These are phyloP conservation scores for Ogataea polymorpha DNA, from an alignment of 805 yeast genomes.

Conservation along the genomic window DNA sequence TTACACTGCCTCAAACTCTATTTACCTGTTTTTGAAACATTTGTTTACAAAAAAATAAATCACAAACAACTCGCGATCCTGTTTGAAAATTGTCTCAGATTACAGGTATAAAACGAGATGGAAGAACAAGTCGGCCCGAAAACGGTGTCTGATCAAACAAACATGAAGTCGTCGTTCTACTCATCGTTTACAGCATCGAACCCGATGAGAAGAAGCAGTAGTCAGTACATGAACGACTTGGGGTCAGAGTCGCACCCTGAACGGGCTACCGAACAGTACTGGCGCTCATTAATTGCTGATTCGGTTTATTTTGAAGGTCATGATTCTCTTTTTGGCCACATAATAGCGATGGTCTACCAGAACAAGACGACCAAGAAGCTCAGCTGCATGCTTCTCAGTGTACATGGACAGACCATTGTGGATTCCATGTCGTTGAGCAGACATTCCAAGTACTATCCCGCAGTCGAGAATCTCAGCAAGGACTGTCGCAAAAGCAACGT, in stretches of 20 bases:
- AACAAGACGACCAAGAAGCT: conserved; percentile 43
- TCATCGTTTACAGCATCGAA: conserved; percentile 20
- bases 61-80: conserved; percentile 4
- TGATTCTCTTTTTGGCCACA: conserved; percentile 46
- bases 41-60: conserved; percentile 12
- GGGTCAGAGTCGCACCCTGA: conserved; percentile 13
- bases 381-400: conserved; percentile 55
- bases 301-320: conserved; percentile 53
- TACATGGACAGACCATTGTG: conserved; percentile 63
- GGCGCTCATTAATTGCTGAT: conserved; percentile 43
- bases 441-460: conserved; percentile 72
- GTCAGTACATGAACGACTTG: conserved; percentile 18
- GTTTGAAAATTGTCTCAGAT: conserved; percentile 12
- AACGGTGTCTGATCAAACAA: neutral
- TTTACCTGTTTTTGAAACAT: conserved; percentile 8
- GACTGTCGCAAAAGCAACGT: conserved; percentile 53
- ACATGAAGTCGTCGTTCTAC: conserved; percentile 18
- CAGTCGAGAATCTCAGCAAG: conserved; percentile 63
- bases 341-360: conserved; percentile 50
- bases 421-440: conserved; percentile 54
- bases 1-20: conserved; percentile 3
- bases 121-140: neutral
- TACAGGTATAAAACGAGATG: conserved; percentile 4
- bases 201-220: conserved; percentile 19
- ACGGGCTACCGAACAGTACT: conserved; percentile 27